phyloP scores from a whole-genome alignment of 805 yeast genomes.

The Metschnikowia lochheadii region DNA sequence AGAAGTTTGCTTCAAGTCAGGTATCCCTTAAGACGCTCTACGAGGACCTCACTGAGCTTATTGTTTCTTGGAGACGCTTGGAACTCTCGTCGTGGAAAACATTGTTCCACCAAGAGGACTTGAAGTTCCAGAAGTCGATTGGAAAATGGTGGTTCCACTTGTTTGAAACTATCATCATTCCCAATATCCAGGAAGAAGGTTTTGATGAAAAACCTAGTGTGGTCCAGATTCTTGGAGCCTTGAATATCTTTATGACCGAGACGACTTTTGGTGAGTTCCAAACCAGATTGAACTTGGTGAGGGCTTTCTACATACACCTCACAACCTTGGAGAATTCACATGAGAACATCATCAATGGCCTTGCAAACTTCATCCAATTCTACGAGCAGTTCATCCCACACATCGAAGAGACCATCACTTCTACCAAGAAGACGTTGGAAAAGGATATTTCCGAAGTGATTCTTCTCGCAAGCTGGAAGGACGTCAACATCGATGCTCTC shows the following conservation, averaged over 20 bases:
- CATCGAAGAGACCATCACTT: constrained; percentile 43
- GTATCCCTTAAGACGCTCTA: constrained; percentile 58
- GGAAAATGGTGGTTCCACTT: constrained; percentile 92
- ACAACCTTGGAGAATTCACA: constrained; percentile 21
- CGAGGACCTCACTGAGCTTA: constrained; percentile 57
- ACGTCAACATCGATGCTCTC: constrained; percentile 87
- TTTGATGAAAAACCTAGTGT: constrained; percentile 15
- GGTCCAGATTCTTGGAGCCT: constrained; percentile 44
- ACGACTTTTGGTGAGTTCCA: constrained; percentile 72
- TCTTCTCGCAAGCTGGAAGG: constrained; percentile 93
- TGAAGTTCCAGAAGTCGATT: constrained; percentile 40
- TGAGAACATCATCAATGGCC: constrained; percentile 29
- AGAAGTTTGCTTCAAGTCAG: constrained; percentile 78
- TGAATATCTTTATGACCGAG: constrained; percentile 72
- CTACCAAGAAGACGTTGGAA: constrained; percentile 53
- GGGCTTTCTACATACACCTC: constrained; percentile 58
- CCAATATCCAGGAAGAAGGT: constrained; percentile 28
- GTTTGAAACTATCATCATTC: constrained; percentile 72
- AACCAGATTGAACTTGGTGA: constrained; percentile 55
- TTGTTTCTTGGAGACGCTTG: constrained; percentile 86
- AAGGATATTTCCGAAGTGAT: constrained; percentile 84
- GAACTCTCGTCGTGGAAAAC: constrained; percentile 85
- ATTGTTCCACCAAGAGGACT: constrained; percentile 64
- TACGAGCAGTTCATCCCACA: constrained; percentile 60
- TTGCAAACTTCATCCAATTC: constrained; percentile 57